A percentile compares a stretch with the other conserved stretches of the same genome.
Evolutionary conservation across 1,284 basidiomycete species (phyloP).

Genomic region (Austropuccinia psidii): DNA sequence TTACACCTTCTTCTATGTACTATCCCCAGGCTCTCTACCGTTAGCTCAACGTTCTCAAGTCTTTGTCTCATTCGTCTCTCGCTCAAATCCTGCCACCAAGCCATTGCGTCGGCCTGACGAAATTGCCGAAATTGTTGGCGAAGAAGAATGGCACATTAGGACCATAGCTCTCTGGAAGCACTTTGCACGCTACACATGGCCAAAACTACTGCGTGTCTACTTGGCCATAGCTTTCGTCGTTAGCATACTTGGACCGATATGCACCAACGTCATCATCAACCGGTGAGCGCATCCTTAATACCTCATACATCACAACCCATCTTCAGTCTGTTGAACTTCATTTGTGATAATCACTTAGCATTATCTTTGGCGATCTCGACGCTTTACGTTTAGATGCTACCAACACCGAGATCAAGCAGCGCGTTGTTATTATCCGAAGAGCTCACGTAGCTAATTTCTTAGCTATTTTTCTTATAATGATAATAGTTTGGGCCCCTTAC

Average conservation of each 20-base stretch:
- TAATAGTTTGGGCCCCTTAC: constrained; percentile 31
- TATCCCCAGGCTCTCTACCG: too few species aligned
- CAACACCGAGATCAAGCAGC: constrained; percentile 12
- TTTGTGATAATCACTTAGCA: not conserved
- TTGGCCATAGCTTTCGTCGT: constrained; percentile 5
- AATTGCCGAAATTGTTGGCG: not conserved
- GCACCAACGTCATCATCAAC: constrained; percentile 14
- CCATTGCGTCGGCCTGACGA: constrained; percentile 18
- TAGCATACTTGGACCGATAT: constrained; percentile 23
- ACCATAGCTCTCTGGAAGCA: constrained; percentile 11
- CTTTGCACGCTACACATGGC: constrained; percentile 24
- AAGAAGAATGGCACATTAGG: constrained; percentile 26
- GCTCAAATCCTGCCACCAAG: not conserved
- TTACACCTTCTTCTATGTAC: too few species aligned
- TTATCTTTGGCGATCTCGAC: not conserved
- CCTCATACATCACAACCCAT: not conserved
- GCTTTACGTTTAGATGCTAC: not conserved
- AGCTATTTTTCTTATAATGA: not conserved
- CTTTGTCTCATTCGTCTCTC: constrained; percentile 2
- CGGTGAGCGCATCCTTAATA: constrained; percentile 6
- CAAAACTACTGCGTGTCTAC: constrained; percentile 26
- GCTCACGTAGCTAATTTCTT: constrained; percentile 18
- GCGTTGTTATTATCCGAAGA: constrained; percentile 11
- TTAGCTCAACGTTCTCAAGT: constrained; percentile 32
- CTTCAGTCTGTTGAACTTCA: not conserved